These are phyloP conservation scores for Diaporthe citriasiana DNA, from an alignment of 2,329 filamentous ascomycete genomes.

Conservation along the genomic window DNA sequence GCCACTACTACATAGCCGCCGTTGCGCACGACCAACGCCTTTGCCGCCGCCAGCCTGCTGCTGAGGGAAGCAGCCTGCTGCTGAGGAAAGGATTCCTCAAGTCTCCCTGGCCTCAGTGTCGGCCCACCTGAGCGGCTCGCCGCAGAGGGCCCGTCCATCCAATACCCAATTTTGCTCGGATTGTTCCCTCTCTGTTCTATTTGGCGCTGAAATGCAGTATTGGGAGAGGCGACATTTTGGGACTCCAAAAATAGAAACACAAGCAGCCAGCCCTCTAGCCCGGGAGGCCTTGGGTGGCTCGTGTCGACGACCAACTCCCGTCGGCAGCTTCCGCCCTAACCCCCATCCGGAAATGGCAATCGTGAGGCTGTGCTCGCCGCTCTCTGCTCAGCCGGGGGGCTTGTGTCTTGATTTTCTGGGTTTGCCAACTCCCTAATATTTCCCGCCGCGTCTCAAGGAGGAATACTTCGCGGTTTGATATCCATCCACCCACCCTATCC, in stretches of 20 bases:
- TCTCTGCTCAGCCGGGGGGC: conserved; percentile 20
- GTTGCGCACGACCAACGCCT: conserved; percentile 8
- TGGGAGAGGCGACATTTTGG: conserved; percentile 23
- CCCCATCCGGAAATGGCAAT: conserved; percentile 21
- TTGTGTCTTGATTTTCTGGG: conserved; percentile 29
- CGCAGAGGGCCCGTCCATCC: conserved; percentile 1
- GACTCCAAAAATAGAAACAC: conserved; percentile 25
- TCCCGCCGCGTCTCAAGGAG: conserved; percentile 24
- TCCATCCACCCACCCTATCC: neutral
- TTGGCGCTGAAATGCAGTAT: conserved; percentile 20
- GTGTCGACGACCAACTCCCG: conserved; percentile 20
- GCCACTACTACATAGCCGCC: conserved; percentile 28
- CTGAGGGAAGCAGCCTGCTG: neutral
- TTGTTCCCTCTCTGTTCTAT: neutral
- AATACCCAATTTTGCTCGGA: conserved; percentile 5
- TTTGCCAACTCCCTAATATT: neutral
- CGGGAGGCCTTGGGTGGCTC: conserved; percentile 27
- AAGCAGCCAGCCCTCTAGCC: neutral
- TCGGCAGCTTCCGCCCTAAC: conserved; percentile 28
- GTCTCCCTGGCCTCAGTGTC: neutral
- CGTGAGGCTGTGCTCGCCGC: conserved; percentile 22
- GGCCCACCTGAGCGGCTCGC: conserved; percentile 14
- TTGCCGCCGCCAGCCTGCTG: conserved; percentile 12
- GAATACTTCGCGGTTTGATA: neutral
- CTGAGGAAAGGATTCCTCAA: conserved; percentile 3